A percentile compares a stretch with the other conserved stretches of the same genome.
These are phyloP conservation scores for Kwoniella pini DNA, from an alignment of 768 basidiomycete species.

Conservation along the genomic window DNA sequence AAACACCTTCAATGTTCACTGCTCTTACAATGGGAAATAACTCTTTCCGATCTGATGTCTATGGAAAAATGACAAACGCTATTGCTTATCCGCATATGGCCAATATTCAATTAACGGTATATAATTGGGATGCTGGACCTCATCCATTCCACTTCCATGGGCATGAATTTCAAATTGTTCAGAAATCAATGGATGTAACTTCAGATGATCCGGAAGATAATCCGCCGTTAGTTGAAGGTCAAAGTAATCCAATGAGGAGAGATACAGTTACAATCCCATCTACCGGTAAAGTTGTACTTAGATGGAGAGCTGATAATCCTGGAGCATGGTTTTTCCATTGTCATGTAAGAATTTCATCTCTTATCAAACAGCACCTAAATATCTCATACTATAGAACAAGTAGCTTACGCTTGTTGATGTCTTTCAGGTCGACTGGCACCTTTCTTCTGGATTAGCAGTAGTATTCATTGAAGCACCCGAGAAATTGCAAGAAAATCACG, in stretches of 20 bases:
- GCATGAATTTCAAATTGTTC: constrained; percentile 79
- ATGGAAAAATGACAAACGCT: constrained; percentile 71
- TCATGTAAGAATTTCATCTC: constrained; percentile 59
- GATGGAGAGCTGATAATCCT: constrained; percentile 86
- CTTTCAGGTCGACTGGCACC: constrained; percentile 52
- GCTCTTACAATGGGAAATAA: constrained; percentile 69
- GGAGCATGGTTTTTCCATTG: constrained; percentile 66
- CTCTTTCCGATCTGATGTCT: constrained; percentile 64
- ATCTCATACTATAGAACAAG: too few relatives aligned
- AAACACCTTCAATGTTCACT: constrained; percentile 76
- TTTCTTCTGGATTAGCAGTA: constrained; percentile 69
- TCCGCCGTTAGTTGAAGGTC: constrained; percentile 74
- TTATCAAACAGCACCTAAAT: too few relatives aligned
- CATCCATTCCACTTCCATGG: constrained; percentile 77
- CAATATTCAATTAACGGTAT: constrained; percentile 70
- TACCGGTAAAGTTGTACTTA: constrained; percentile 68
- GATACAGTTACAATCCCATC: constrained; percentile 82
- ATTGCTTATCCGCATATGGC: constrained; percentile 72
- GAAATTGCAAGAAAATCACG: constrained; percentile 61
- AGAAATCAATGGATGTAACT: constrained; percentile 68
- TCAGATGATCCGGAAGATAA: constrained; percentile 71
- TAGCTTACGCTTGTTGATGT: too few relatives aligned
- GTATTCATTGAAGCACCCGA: constrained; percentile 82
- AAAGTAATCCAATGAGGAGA: constrained; percentile 82
- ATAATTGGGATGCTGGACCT: constrained; percentile 54